Evolutionary conservation across 768 basidiomycete species (phyloP).

Genomic region (Pholiota microspora): DNA sequence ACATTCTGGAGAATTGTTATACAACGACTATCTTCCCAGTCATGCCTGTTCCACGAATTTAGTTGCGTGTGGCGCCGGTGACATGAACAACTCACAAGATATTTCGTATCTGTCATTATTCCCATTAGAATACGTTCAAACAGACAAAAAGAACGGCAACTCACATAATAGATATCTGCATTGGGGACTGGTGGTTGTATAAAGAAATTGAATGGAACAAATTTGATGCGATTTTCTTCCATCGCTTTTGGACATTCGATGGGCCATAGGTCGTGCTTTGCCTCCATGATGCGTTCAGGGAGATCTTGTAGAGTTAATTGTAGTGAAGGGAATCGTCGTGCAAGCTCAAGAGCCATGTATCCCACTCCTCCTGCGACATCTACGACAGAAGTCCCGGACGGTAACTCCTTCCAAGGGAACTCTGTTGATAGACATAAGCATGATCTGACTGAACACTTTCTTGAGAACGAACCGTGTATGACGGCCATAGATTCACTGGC

Average conservation of each 20-base stretch:
- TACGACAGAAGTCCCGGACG: slow-evolving; percentile 28
- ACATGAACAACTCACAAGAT: background rate
- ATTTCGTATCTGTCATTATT: slow-evolving; percentile 25
- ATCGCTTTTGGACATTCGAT: slow-evolving; percentile 35
- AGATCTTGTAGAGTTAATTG: slow-evolving; percentile 36
- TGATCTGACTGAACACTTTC: no score
- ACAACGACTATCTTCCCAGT: slow-evolving; percentile 33
- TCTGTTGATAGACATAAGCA: slow-evolving; percentile 18
- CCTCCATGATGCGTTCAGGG: slow-evolving; percentile 28
- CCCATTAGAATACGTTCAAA: slow-evolving; percentile 15
- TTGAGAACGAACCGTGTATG: slow-evolving; percentile 24
- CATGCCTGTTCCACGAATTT: slow-evolving; percentile 23
- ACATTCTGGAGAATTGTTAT: slow-evolving; percentile 28
- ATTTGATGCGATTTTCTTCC: slow-evolving; percentile 30
- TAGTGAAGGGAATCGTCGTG: slow-evolving; percentile 31
- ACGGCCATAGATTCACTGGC: slow-evolving; percentile 30
- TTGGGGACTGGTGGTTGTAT: slow-evolving; percentile 31
- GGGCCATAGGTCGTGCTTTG: slow-evolving; percentile 33
- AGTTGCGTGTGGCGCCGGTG: background rate
- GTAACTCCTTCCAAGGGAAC: slow-evolving; percentile 31
- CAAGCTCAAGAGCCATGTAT: slow-evolving; percentile 29
- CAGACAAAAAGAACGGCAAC: slow-evolving; percentile 8
- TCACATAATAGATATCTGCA: slow-evolving; percentile 43
- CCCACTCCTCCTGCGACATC: slow-evolving; percentile 42
- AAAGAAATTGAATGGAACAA: slow-evolving; percentile 42